phyloP scores from a whole-genome alignment of 2,329 filamentous ascomycete genomes.

The Sporothrix schenckii region DNA sequence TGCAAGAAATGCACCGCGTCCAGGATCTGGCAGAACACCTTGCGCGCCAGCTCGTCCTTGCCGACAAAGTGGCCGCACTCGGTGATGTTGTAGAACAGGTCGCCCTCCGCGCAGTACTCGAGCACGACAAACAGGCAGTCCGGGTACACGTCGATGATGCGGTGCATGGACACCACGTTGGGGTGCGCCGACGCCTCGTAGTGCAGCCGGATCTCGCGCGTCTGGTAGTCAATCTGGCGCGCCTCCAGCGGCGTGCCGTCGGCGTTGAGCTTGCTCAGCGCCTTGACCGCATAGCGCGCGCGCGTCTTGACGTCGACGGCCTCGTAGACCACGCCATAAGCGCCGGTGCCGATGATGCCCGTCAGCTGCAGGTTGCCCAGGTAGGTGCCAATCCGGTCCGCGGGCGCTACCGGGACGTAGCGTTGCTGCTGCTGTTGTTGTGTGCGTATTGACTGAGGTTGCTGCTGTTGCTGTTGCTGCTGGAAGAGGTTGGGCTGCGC shows the following conservation, averaged over 20 bases:
- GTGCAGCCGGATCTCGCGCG: slow-evolving; percentile 89
- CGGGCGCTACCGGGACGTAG: slow-evolving; percentile 66
- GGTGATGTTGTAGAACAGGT: slow-evolving; percentile 96
- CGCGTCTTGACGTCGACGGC: slow-evolving; percentile 82
- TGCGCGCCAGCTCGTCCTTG: slow-evolving; percentile 84
- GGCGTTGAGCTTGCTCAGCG: slow-evolving; percentile 84
- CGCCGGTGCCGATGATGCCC: slow-evolving; percentile 85
- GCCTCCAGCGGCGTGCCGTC: slow-evolving; percentile 73
- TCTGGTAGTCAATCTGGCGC: slow-evolving; percentile 86
- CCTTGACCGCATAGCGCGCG: slow-evolving; percentile 91
- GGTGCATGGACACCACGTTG: slow-evolving; percentile 90
- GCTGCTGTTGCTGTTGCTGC: slow-evolving; percentile 46
- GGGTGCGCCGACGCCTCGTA: slow-evolving; percentile 84
- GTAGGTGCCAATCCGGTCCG: slow-evolving; percentile 83
- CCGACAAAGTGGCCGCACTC: slow-evolving; percentile 91
- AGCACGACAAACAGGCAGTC: slow-evolving; percentile 96
- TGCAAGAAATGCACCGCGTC: slow-evolving; percentile 97
- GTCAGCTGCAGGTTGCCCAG: slow-evolving; percentile 83
- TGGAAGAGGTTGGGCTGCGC: slow-evolving; percentile 44
- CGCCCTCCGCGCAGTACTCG: slow-evolving; percentile 95
- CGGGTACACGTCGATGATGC: slow-evolving; percentile 87
- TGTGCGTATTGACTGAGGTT: slow-evolving; percentile 38
- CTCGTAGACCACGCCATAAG: slow-evolving; percentile 94
- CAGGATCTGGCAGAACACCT: slow-evolving; percentile 90
- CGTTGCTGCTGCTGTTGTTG: slow-evolving; percentile 45